Base-by-base conservation (phyloP, 805 yeast species). In the Komagataella pastoris region DNA sequence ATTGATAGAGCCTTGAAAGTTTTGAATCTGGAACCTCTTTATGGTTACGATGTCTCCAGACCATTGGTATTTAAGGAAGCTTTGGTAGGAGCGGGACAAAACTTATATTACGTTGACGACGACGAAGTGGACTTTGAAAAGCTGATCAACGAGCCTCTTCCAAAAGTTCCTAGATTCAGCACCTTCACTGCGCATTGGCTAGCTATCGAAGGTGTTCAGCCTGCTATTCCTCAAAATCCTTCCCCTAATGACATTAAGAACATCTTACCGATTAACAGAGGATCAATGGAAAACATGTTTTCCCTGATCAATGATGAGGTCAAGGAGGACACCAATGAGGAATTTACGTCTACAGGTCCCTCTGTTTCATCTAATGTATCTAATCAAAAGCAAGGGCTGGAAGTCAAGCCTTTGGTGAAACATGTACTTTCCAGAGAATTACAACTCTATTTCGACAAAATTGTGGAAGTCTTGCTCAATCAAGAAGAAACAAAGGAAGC, bases 121-220 rank as follows among this genome's bases (percentile, higher is more conserved):
- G 98, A 93, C 57, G 97, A 90, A 61, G 82, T 91, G 40, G 98
- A 93, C 64, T 87, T 93, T 61, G 99, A 95, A 63, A 87, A 87
- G 61, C 72, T 95, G 52, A 86, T 93, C 58, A 91, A 93, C 63
- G 91, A 85, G 63, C 97, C 97, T 36, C 71, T 93, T 54, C 99
- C 99, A 5, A 88, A 85, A 60, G 96, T 95, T 2, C 99, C 99
- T 3, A 76, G 98, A 53, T 82, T 84, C 54, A 83, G 95, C 2
- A 83, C 96, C 0, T 90, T 87, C 65, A 89, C 98, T 0, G 95
- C 97, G 5, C 95, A 86, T 64, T 91, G 99, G 98, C 73, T 95
- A 36, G 98, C 99, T 0, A 87, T 93, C 51, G 99, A 93, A 67
- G 99, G 99, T 53, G 96, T 93, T 7, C 99, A 93, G 63, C 99